Conservation (phyloP, 148 eudicot genomes). For the Camellia granthamiana region DNA sequence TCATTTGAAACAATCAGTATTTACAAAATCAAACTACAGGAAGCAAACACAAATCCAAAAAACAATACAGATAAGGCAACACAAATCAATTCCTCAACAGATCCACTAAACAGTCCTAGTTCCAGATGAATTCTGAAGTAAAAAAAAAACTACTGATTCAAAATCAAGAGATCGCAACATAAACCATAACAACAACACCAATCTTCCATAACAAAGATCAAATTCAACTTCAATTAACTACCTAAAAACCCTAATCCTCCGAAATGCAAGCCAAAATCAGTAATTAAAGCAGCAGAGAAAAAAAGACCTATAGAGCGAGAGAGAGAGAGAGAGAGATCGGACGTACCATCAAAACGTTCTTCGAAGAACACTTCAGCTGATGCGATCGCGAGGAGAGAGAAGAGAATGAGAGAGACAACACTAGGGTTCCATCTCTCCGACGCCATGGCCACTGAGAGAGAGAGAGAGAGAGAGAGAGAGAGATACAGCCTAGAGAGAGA, state of each 20-base stretch:
- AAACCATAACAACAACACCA: background rate
- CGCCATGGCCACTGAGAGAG: slow-evolving; percentile 47
- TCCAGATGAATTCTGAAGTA: background rate
- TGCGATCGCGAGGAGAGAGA: slow-evolving; percentile 54
- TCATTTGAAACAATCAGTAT: background rate
- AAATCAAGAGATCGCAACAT: slow-evolving; percentile 7
- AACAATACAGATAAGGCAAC: background rate
- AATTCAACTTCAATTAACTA: slow-evolving; percentile 7
- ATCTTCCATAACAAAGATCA: background rate
- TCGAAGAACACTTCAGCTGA: slow-evolving; percentile 78
- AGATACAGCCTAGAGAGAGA: background rate
- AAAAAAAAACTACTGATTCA: background rate
- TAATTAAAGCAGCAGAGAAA: background rate
- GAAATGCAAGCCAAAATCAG: background rate
- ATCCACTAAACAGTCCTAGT: background rate
- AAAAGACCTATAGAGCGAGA: background rate
- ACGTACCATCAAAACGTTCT: slow-evolving; percentile 71
- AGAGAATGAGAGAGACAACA: slow-evolving; percentile 45
- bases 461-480: background rate
- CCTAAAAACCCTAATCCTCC: background rate
- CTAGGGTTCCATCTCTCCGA: slow-evolving; percentile 43
- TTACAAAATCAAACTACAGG: background rate
- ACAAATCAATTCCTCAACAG: background rate
- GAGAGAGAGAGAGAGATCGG: background rate
- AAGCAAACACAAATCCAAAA: background rate